phyloP scores from a whole-genome alignment of 768 basidiomycete species.

The Russula sp. region DNA sequence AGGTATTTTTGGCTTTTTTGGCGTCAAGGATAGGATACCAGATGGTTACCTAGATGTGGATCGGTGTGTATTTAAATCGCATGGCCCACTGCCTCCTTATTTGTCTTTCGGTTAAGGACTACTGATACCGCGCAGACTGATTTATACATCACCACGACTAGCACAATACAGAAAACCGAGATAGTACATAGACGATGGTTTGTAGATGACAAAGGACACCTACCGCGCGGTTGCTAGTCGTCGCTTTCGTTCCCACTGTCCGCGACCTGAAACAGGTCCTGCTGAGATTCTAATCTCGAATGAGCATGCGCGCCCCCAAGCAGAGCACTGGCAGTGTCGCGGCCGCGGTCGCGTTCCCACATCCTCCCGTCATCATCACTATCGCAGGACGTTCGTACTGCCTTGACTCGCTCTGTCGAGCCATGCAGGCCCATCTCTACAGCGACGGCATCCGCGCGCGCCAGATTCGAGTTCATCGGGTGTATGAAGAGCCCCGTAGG shows the following conservation, averaged over 20 bases:
- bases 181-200: not conserved
- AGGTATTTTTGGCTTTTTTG: not conserved
- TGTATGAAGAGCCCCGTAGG: constrained; percentile 50
- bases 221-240: not conserved
- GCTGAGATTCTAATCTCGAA: constrained; percentile 15
- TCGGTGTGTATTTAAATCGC: not conserved
- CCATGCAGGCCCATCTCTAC: constrained; percentile 46
- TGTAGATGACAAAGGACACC: not conserved
- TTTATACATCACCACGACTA: constrained; percentile 4
- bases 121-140: constrained; percentile 8
- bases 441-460: constrained; percentile 59
- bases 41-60: not conserved
- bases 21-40: not conserved
- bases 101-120: not conserved
- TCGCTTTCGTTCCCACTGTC: constrained; percentile 22
- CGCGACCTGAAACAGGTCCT: constrained; percentile 17
- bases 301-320: constrained; percentile 27
- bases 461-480: constrained; percentile 55
- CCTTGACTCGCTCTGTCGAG: constrained; percentile 44
- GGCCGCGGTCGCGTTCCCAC: constrained; percentile 51
- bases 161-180: constrained; percentile 1
- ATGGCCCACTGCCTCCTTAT: not conserved
- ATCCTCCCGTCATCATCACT: constrained; percentile 25
- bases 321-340: constrained; percentile 44
- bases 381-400: constrained; percentile 33